Base-by-base conservation (phyloP, 176 grass and related monocot genomes). In the Zoysia japonica region DNA sequence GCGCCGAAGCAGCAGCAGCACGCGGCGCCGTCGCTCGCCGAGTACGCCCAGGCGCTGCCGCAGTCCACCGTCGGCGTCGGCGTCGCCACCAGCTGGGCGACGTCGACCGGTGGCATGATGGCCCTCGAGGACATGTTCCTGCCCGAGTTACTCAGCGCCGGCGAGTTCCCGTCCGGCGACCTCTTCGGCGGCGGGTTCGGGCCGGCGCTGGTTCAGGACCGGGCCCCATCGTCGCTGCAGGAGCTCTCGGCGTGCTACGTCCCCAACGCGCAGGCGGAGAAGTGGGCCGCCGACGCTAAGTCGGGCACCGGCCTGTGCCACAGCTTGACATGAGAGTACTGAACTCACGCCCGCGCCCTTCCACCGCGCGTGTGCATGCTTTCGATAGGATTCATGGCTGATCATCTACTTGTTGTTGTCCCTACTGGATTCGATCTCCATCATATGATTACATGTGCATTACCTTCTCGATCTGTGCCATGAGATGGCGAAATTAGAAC, bases 191-290 rank as follows among this genome's bases (percentile, higher is more conserved):
- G 73, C 44, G 78, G 83, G 61, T 85, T 89, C 51, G 64, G 61
- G 28, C 78, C 54, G 57, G 66, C 85, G 16, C 72, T 89, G 16
- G 28, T 28, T 28, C 78, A 78, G 2, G 83, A 89, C 45, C 67
- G 45, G 43, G 55, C 43, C 12, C 28, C 50, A 39, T 16, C 9
- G 50, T 17, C 70, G 42, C 50, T 74, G 65, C 71, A 81, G 42
- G 83, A 89, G 83, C 74, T 86, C 68, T 78, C 87, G 2, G 78
- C 87, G 3, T 89, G 73, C 73, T 89, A 89, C 83, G 86, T 89
- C 11, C 87, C 87, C 39, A 78, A 68, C 78, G 44, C 44, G 78
- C 82, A 56, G 78, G 72, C 87, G 14, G 87, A 85, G 72, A 82
- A 85, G 67, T 85, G 87, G 83, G 67, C 60, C 28, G 28, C 28